These are phyloP conservation scores for Pseudoturritis turrita DNA, from an alignment of 345 rosid genomes.

Conservation along the genomic window DNA sequence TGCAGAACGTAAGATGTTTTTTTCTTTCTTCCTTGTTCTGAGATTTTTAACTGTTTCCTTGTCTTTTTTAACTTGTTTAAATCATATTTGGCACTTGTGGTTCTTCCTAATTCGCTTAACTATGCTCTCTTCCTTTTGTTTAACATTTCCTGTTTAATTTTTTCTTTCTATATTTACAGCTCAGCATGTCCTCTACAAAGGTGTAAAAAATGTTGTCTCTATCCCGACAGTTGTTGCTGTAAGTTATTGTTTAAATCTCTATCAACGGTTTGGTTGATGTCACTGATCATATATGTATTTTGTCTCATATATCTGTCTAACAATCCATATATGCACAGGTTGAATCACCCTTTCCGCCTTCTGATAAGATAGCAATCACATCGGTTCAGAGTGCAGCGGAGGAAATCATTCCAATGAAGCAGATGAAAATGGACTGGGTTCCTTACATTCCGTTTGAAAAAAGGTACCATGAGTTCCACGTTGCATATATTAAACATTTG, in stretches of 20 bases:
- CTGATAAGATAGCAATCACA: constrained; percentile 73
- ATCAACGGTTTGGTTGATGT: background rate
- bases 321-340: constrained; percentile 37
- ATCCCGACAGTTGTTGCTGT: constrained; percentile 67
- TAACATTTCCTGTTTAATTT: background rate
- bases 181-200: constrained; percentile 55
- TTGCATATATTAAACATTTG: background rate
- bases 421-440: constrained; percentile 95
- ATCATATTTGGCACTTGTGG: background rate
- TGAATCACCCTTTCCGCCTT: constrained; percentile 78
- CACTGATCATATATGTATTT: no score
- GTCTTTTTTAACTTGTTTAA: background rate
- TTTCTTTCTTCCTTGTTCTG: background rate
- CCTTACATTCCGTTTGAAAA: constrained; percentile 78
- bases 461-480: constrained; percentile 38
- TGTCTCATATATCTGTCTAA: background rate
- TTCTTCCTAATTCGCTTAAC: background rate
- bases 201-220: constrained; percentile 29
- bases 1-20: constrained; percentile 72
- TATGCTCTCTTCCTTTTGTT: background rate
- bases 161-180: constrained; percentile 43
- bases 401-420: constrained; percentile 81
- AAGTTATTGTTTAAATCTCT: constrained; percentile 33
- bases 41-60: background rate
- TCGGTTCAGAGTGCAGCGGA: constrained; percentile 72